Evolutionary conservation across 352 stramenopile genomes (phyloP), one percentile per base, ranked within the genome.

Genomic region (Pythium dissotocum): DNA sequence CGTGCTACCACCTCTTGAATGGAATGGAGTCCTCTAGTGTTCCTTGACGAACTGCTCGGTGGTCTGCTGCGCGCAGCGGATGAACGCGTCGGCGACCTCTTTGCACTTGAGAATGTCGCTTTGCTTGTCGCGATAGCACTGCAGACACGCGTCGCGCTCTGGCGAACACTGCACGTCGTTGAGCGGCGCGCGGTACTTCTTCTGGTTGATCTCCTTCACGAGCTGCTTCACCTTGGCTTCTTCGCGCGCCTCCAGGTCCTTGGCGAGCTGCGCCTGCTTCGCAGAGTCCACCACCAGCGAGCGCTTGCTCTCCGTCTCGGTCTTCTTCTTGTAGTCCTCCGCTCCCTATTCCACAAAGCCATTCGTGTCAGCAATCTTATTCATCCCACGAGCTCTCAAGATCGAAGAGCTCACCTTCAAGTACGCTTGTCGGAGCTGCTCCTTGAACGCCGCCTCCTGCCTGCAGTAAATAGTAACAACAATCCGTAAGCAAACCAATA

Each of bases 91-190:
- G 52, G 87, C 85, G 64, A 95, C 82, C 75, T 95, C 80, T 79
- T 91, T 91, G 79, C 87, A 95, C 69, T 87, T 77, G 60, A 95
- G 82, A 48, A 95, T 67, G 74, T 94, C 75, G 66, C 75, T 84
- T 69, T 87, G 75, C 70, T 90, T 83, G 79, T 92, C 83, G 81
- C 79, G 83, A 88, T 95, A 95, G 76, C 87, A 95, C 72, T 93
- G 76, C 77, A 95, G 81, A 59, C 84, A 93, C 59, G 84, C 83
- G 38, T 93, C 81, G 16, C 85, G 85, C 72, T 94, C 87, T 14
- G 76, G 21, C 53, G 85, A 83, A 74, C 87, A 95, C 77, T 94
- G 83, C 58, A 95, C 87, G 60, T 92, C 85, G 51, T 80, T 86
- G 24, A 95, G 78, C 38, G 87, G 87, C 42, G 87, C 87, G 52